These are phyloP conservation scores for Favolaschia claudopus DNA, from an alignment of 768 basidiomycete species.

Conservation along the genomic window DNA sequence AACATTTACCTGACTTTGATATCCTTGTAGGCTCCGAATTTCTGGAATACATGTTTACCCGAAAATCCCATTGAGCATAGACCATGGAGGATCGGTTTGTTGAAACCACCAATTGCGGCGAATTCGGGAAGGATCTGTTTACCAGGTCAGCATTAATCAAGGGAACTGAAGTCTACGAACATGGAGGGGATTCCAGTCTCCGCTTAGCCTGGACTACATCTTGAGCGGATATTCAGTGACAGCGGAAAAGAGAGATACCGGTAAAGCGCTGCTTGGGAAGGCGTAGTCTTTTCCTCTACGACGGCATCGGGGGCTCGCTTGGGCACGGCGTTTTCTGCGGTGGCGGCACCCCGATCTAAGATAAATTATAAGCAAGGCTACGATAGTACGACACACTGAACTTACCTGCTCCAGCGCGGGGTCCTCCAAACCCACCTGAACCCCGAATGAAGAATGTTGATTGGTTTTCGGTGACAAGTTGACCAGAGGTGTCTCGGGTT, in stretches of 20 bases:
- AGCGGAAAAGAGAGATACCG: conserved; percentile 55
- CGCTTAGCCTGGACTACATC: conserved; percentile 68
- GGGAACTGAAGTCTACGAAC: conserved; percentile 48
- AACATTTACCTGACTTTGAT: conserved; percentile 86
- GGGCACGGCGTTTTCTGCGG: conserved; percentile 82
- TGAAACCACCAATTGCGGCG: conserved; percentile 94
- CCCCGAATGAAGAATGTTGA: conserved; percentile 92
- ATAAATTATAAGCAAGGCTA: not conserved
- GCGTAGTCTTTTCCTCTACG: conserved; percentile 85
- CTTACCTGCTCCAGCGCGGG: conserved; percentile 79
- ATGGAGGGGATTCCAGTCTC: conserved; percentile 92
- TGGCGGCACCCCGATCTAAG: conserved; percentile 88
- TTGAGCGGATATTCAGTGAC: not conserved
- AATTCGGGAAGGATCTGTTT: conserved; percentile 89
- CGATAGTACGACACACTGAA: not conserved
- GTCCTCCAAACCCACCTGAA: conserved; percentile 95
- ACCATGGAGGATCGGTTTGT: conserved; percentile 88
- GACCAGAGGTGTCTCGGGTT: conserved; percentile 85
- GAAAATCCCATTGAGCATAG: conserved; percentile 93
- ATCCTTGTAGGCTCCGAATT: conserved; percentile 85
- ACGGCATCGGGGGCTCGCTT: conserved; percentile 86
- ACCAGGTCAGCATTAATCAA: not conserved
- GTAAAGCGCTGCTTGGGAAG: conserved; percentile 90
- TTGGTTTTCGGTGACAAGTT: conserved; percentile 91
- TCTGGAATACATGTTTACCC: conserved; percentile 90